phyloP scores from a whole-genome alignment of 73 alveolate genomes.

The Stentor coeruleus region DNA sequence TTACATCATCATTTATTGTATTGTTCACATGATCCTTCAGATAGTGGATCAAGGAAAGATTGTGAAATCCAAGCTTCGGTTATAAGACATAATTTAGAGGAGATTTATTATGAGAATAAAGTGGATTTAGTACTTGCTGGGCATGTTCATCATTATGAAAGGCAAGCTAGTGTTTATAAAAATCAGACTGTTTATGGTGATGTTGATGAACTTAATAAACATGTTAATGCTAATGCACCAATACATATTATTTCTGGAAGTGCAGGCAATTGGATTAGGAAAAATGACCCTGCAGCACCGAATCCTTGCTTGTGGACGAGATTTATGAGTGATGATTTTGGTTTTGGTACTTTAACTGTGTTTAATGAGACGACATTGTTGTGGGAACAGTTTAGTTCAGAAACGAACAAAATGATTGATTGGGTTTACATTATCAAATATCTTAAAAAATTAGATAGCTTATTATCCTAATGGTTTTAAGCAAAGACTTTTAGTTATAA shows the following conservation, averaged over 20 bases:
- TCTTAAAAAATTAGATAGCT: too few relatives aligned
- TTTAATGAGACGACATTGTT: neutral
- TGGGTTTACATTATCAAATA: too few relatives aligned
- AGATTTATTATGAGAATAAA: neutral
- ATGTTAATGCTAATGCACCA: neutral
- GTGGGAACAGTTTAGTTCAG: slow-evolving; percentile 13
- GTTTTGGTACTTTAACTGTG: neutral
- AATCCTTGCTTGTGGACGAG: neutral
- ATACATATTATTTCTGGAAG: neutral
- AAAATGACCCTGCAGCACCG: neutral
- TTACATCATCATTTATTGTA: neutral
- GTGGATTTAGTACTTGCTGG: neutral
- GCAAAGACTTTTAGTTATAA: too few relatives aligned
- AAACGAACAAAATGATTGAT: too few relatives aligned
- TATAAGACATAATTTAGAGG: neutral
- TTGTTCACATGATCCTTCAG: neutral
- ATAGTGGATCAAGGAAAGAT: neutral
- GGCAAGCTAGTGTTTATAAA: neutral
- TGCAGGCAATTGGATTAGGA: neutral
- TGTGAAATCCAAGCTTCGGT: neutral
- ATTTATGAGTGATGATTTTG: neutral
- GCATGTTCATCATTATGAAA: slow-evolving; percentile 6
- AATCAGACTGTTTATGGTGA: neutral
- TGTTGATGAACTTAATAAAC: neutral
- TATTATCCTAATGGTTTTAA: too few relatives aligned